A percentile compares a stretch with the other conserved stretches of the same genome.
Conservation (phyloP, 306 rosid genomes). For the Pterocarpus macrocarpus region DNA sequence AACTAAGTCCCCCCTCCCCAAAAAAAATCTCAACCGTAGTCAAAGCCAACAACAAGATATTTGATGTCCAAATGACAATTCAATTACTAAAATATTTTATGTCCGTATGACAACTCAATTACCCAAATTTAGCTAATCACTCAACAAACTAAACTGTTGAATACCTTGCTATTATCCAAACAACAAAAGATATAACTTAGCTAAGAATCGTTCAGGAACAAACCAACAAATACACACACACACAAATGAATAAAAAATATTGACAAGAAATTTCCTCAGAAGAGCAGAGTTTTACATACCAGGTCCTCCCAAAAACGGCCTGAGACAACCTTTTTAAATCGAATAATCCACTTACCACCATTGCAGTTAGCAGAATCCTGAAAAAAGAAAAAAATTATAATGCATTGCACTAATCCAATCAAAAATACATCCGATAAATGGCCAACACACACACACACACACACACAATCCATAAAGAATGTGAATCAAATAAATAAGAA, state of each 20-base stretch:
- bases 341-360: constrained; percentile 97
- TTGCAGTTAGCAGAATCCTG: constrained; percentile 93
- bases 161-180: not conserved
- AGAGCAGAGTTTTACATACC: constrained; percentile 57
- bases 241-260: not conserved
- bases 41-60: constrained; percentile 1
- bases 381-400: constrained; percentile 13
- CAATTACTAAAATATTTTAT: constrained; percentile 2
- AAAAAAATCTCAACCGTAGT: too few relatives aligned
- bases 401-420: not conserved
- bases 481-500: constrained; percentile 25
- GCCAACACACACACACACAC: too few relatives aligned
- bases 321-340: constrained; percentile 84
- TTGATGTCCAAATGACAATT: constrained; percentile 19
- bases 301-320: constrained; percentile 98
- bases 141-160: not conserved
- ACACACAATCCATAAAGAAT: not conserved
- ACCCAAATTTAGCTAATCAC: not conserved
- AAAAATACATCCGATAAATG: not conserved
- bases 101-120: constrained; percentile 9
- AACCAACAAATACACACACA: not conserved
- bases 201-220: not conserved
- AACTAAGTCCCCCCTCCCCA: not conserved
- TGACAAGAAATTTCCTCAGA: not conserved
- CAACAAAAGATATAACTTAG: not conserved